Evolutionary conservation across 2,329 filamentous ascomycete species (phyloP), one percentile per base, ranked within the genome.

Genomic region (Botrytis cinerea): DNA sequence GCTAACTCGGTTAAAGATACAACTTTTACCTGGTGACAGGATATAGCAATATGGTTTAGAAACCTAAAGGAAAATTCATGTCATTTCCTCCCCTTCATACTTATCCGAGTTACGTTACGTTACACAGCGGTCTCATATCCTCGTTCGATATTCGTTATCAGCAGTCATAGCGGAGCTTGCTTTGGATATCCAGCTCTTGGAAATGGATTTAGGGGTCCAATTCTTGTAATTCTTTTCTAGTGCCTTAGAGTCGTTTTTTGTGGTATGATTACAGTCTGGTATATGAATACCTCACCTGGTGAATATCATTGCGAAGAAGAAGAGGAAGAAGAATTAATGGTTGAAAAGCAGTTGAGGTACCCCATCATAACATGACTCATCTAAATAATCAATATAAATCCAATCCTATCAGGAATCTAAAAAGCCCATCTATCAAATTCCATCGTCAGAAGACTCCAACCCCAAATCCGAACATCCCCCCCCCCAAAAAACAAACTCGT

Each of bases 401-500:
- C 14, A 4, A 51, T 51, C 22, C 6, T 6, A n/a, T 51, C 48
- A 51, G n/a, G 25, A 51, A 51, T 51, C 22, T 51, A 14, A 51
- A 43, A 43, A 43, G 40, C 14, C 40, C 9, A 43, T 18, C 14
- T 18, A 45, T 4, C 5, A 14, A 18, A 45, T 45, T 6, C 4
- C 6, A 12, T 54, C 4, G 4, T 14, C 1, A 10, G 25, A 54
- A n/a, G 5, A n/a, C 4, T 54, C 48, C 6, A 5, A n/a, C 20
- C 12, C 48, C 25, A 54, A 7, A 7, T 1, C 25, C 7, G 7
- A 28, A 16, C 14, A 28, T 28, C 32, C 32, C 32, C 32, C 32
- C 32, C 2, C 3, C 4, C 35, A 2, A 2, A 0, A 5, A 35
- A 4, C 18, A 18, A 18, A 3, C 0, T 18, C 16, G 3, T 8